phyloP scores from a whole-genome alignment of 139 green algal genomes.

The Tetradesmus lagerheimii region DNA sequence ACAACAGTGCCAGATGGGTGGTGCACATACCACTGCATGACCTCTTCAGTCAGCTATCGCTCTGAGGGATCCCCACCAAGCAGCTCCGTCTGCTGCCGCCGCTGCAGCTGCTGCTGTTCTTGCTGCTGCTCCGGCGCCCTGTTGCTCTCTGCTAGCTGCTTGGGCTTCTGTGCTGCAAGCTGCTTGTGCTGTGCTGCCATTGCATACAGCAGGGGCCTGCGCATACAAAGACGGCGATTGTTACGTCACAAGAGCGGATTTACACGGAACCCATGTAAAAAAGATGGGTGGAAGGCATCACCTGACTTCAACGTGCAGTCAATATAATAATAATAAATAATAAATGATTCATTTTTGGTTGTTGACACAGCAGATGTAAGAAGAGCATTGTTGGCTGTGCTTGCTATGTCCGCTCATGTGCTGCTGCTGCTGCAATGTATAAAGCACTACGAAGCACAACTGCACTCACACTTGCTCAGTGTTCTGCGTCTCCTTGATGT shows the following conservation, averaged over 20 bases:
- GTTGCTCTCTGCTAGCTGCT: slow-evolving; percentile 9
- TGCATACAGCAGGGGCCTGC: slow-evolving; percentile 47
- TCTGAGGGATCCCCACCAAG: neutral
- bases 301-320: too few species aligned
- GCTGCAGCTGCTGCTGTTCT: slow-evolving; percentile 4
- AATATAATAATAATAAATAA: too few species aligned
- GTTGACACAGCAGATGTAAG: too few species aligned
- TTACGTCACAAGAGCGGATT: neutral
- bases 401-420: too few species aligned
- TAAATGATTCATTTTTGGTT: too few species aligned
- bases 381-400: too few species aligned
- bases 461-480: slow-evolving; percentile 62
- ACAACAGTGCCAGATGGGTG: too few species aligned
- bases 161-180: neutral
- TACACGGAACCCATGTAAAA: too few species aligned
- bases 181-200: neutral
- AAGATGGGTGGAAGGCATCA: too few species aligned
- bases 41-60: neutral
- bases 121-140: neutral
- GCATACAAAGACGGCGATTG: neutral
- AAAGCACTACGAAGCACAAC: neutral
- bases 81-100: slow-evolving; percentile 3
- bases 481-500: slow-evolving; percentile 50
- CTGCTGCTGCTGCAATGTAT: neutral
- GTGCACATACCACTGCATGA: too few species aligned